A percentile compares a stretch with the other conserved stretches of the same genome.
phyloP scores from a whole-genome alignment of 352 stramenopile genomes.

The Pythium monospermum region DNA sequence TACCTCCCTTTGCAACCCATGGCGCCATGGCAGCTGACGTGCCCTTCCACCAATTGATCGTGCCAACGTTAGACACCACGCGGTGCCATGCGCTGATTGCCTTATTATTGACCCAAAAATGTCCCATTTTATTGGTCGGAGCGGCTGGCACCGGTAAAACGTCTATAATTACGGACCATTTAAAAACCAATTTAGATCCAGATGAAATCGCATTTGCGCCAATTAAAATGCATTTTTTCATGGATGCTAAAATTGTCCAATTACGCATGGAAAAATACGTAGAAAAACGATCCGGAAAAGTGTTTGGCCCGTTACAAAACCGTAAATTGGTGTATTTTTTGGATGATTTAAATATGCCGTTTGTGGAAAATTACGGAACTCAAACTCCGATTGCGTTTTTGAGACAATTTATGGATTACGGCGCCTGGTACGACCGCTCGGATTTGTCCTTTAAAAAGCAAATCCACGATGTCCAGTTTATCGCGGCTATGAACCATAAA shows the following conservation, averaged over 20 bases:
- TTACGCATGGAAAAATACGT: slow-evolving; percentile 71
- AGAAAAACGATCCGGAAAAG: slow-evolving; percentile 83
- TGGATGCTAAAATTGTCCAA: slow-evolving; percentile 78
- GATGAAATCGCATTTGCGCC: slow-evolving; percentile 56
- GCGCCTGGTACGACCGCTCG: slow-evolving; percentile 86
- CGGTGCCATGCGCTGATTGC: slow-evolving; percentile 61
- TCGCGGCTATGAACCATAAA: slow-evolving; percentile 91
- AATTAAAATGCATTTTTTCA: slow-evolving; percentile 87
- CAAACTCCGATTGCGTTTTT: slow-evolving; percentile 88
- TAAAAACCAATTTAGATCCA: slow-evolving; percentile 34
- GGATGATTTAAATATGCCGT: slow-evolving; percentile 90
- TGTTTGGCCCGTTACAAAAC: slow-evolving; percentile 79
- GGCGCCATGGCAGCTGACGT: slow-evolving; percentile 28
- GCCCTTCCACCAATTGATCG: slow-evolving; percentile 55
- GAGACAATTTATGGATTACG: slow-evolving; percentile 90
- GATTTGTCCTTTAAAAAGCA: slow-evolving; percentile 85
- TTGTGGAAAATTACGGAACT: slow-evolving; percentile 83
- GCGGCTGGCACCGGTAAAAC: slow-evolving; percentile 84
- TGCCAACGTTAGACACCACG: slow-evolving; percentile 76
- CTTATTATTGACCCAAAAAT: slow-evolving; percentile 36
- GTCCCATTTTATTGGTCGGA: slow-evolving; percentile 78
- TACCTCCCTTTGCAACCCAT: slow-evolving; percentile 27
- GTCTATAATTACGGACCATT: slow-evolving; percentile 62
- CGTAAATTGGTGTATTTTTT: slow-evolving; percentile 87
- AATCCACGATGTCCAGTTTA: slow-evolving; percentile 86